Evolutionary conservation across 1,284 basidiomycete genomes (phyloP), one percentile per base, ranked within the genome.

Genomic region (Sparassis latifolia): DNA sequence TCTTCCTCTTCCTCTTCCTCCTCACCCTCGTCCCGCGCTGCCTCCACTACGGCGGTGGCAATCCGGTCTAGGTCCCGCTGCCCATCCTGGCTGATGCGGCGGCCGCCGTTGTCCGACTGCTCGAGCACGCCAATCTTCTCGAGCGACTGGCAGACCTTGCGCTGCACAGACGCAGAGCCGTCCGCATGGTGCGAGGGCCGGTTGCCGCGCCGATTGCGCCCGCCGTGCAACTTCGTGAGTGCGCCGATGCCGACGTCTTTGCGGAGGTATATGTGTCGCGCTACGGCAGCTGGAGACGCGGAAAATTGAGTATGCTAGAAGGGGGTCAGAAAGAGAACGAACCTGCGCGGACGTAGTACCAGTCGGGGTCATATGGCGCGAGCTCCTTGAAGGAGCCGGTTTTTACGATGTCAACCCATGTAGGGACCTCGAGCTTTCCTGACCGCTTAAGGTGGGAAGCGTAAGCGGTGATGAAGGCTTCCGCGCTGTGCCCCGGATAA

Each of bases 91-190:
- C 84, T 88, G 72, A 99, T 97, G 73, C 91, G 85, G 66, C 96
- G 86, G 59, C 96, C 96, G 63, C 96, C 97, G 69, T 97, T 94
- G 52, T 92, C 84, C 55, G 86, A 82, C 75, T 89, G 83, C 78
- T 99, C 96, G 61, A 99, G 82, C 55, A 99, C 96, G 67, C 95
- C 95, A 65, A 99, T 98, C 79, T 96, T 97, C 82, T 98, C 96
- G 59, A 99, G 81, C 51, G 93, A 86, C 76, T 99, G 96, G 74
- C 96, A 91, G 62, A 97, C 70, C 73, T 86, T 92, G 69, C 92
- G 88, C 72, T 95, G 90, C 48, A 95, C 88, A 56, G 85, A 88
- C 56, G 90, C 82, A 49, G 94, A 94, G 45, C 86, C 84, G 70
- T 90, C 79, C 55, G 82, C 83, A 77, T 99, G 97, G 79, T 97